Conservation (phyloP, 2,329 filamentous ascomycete genomes). For the Aspergillus ochraceus region DNA sequence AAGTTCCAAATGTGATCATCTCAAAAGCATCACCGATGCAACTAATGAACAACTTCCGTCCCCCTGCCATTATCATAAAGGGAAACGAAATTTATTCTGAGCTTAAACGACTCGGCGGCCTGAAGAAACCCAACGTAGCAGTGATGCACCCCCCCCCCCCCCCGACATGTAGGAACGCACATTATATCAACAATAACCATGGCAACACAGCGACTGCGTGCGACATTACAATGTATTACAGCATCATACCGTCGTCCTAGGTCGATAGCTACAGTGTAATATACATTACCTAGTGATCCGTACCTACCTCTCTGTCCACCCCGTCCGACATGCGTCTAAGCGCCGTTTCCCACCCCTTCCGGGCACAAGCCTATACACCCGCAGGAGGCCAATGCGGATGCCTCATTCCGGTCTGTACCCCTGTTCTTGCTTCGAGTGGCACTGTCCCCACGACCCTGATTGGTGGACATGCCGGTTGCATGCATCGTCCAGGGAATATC, state of each 20-base stretch:
- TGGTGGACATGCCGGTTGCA: constrained; percentile 2
- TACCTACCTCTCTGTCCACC: background rate
- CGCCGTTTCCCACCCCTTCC: constrained; percentile 2
- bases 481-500: constrained; percentile 7
- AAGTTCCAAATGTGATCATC: background rate
- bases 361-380: background rate
- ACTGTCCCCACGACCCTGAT: background rate
- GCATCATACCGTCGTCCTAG: background rate
- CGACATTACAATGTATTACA: background rate
- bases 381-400: constrained; percentile 7
- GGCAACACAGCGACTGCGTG: background rate
- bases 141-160: background rate
- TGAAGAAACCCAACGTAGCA: constrained; percentile 1
- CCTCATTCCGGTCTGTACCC: constrained; percentile 2
- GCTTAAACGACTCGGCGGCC: background rate
- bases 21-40: background rate
- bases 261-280: too few relatives aligned
- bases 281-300: background rate
- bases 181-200: background rate
- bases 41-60: background rate
- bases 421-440: constrained; percentile 3
- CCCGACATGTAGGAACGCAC: background rate
- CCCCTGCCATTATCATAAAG: background rate
- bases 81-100: background rate
- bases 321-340: background rate